Base-by-base conservation (phyloP, 1,284 basidiomycete species). In the Termitomyces sp. region DNA sequence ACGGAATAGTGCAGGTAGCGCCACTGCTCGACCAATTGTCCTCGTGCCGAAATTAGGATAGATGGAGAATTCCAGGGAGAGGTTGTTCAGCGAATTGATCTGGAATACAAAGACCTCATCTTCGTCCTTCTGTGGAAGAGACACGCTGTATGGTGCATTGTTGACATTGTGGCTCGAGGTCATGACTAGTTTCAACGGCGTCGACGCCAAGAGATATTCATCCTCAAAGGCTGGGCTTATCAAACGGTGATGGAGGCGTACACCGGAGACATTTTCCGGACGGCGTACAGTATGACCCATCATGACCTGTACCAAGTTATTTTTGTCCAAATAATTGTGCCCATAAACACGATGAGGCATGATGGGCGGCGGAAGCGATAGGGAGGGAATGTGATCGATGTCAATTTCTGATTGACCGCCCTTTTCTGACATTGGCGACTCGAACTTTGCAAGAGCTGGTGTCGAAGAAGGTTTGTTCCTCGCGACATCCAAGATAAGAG, bases 1-100 rank as follows among this genome's bases (percentile, higher is more conserved):
- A 42, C 73, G 68, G 65, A 96, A 91, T 48, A 90, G 78, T 2
- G 84, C 84, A 2, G 95, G 88, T 31, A 95, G 77, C 24, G 93
- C 90, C 43, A 95, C 86, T 15, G 94, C 95, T 60, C 95, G 86
- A 28, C 96, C 97, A 59, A 99, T 93, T 34, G 95, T 92, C 72
- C 94, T 96, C 31, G 93, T 95, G n/a, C 97, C 97, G 70, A 99
- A 99, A 58, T 93, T 98, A 7, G 97, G 97, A 74, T 96, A 98
- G 26, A 99, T 77, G 39, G 96, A 98, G 68, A 98, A 92, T 68
- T 98, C 93, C 62, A 99, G 75, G 1, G 86, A 84, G 57, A 98
- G 83, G 36, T 81, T 78, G 50, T 87, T 83, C 19, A 96, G 71
- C 26, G 81, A 77, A 68, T 85, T 67, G 44, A 93, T 84, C 70